Conservation (phyloP, 2,329 filamentous ascomycete species). For the Myriosclerotinia duriaeana region DNA sequence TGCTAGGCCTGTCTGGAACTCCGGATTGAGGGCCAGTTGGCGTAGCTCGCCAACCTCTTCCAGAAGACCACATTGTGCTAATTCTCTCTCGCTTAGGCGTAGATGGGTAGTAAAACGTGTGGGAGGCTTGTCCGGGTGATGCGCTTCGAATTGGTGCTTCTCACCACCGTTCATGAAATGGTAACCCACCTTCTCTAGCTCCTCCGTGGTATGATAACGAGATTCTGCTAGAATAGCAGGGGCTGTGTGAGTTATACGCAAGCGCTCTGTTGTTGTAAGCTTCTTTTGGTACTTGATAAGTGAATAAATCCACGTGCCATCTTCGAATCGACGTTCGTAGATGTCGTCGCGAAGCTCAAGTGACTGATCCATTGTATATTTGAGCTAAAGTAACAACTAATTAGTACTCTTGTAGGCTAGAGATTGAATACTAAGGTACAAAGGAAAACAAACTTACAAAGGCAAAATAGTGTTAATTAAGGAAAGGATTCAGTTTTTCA, state of each 20-base stretch:
- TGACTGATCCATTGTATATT: not conserved
- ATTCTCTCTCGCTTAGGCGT: not conserved
- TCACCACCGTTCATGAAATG: conserved; percentile 6
- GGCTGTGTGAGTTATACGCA: not conserved
- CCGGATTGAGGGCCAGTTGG: not conserved
- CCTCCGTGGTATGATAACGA: not conserved
- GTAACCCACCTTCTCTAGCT: not conserved
- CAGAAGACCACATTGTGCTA: conserved; percentile 1
- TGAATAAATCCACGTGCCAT: not conserved
- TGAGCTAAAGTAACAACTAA: too few relatives aligned
- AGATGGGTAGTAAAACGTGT: not conserved
- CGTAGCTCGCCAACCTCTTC: not conserved
- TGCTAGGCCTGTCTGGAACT: not conserved
- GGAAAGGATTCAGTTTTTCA: not conserved
- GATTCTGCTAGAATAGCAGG: not conserved
- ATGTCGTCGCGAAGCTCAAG: not conserved
- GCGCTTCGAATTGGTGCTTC: conserved; percentile 1
- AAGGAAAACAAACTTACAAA: not conserved
- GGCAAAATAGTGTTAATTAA: not conserved
- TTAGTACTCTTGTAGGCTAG: not conserved
- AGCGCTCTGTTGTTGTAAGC: not conserved
- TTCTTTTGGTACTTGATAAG: not conserved
- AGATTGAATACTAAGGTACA: not conserved
- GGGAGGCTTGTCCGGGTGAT: not conserved
- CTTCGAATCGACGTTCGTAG: not conserved